A percentile compares a stretch with the other conserved stretches of the same genome.
Evolutionary conservation across 2,329 filamentous ascomycete species (phyloP).

Genomic region (Diaporthe ilicicola): DNA sequence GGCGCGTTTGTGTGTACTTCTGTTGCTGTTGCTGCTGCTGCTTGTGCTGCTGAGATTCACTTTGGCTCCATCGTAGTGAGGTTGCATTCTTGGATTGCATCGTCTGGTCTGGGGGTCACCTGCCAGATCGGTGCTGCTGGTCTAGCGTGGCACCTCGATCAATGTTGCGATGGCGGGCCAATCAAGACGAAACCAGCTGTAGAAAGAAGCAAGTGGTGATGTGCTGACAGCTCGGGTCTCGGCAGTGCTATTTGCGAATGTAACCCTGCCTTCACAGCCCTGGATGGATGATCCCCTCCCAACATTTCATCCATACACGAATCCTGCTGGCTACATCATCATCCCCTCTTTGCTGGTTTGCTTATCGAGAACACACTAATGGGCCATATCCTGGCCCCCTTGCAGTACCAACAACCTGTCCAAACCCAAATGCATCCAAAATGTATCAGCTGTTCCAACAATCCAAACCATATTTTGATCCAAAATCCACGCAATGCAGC

Average conservation of each 20-base stretch:
- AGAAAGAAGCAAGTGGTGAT: not conserved
- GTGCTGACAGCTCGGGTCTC: slow-evolving; percentile 24
- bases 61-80: not conserved
- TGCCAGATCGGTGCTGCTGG: slow-evolving; percentile 12
- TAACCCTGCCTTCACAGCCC: not conserved
- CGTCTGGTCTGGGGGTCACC: not conserved
- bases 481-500: slow-evolving; percentile 22
- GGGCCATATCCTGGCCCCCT: not conserved
- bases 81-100: not conserved
- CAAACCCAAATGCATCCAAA: not conserved
- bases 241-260: slow-evolving; percentile 11
- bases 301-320: not conserved
- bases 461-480: not conserved
- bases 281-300: not conserved
- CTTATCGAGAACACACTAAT: not conserved
- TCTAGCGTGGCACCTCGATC: not conserved
- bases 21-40: no score
- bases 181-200: slow-evolving; percentile 15
- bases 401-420: not conserved
- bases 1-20: not conserved
- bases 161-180: slow-evolving; percentile 9
- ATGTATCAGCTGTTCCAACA: not conserved
- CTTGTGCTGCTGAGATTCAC: not conserved
- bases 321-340: not conserved
- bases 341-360: not conserved